Conservation (phyloP, 2,329 filamentous ascomycete species). For the Arthrinium phaeospermum region DNA sequence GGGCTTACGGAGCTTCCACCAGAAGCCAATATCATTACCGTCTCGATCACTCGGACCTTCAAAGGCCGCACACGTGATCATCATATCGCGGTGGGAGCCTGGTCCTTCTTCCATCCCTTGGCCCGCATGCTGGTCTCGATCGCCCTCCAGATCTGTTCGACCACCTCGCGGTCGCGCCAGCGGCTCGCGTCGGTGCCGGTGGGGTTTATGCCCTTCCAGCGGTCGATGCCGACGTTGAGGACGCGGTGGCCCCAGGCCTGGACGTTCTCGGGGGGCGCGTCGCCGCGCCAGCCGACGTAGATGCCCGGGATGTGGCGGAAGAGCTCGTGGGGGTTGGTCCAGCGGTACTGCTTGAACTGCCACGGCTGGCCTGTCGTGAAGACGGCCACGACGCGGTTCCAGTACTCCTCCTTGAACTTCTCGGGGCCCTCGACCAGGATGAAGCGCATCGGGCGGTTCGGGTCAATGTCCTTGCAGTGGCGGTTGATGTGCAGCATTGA, state of each 20-base stretch:
- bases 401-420: conserved; percentile 98
- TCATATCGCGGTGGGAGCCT: conserved; percentile 61
- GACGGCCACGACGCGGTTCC: conserved; percentile 91
- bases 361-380: conserved; percentile 97
- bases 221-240: conserved; percentile 79
- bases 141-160: conserved; percentile 89
- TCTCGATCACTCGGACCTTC: neutral
- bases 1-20: neutral
- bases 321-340: conserved; percentile 84
- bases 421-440: conserved; percentile 93
- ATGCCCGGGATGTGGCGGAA: conserved; percentile 89
- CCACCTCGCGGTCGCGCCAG: conserved; percentile 91
- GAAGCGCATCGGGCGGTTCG: conserved; percentile 80
- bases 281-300: conserved; percentile 90
- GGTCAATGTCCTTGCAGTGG: conserved; percentile 72
- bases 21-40: neutral
- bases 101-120: conserved; percentile 81
- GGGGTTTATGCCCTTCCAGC: conserved; percentile 67
- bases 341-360: conserved; percentile 99
- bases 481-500: conserved; percentile 89
- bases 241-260: conserved; percentile 87
- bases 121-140: conserved; percentile 88
- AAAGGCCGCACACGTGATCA: neutral
- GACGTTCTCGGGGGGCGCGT: conserved; percentile 78
- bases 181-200: conserved; percentile 56